Percentiles rank a stretch among this genome's conserved stretches.
phyloP scores from a whole-genome alignment of 768 basidiomycete species.

The Xanthoconium stramineum region DNA sequence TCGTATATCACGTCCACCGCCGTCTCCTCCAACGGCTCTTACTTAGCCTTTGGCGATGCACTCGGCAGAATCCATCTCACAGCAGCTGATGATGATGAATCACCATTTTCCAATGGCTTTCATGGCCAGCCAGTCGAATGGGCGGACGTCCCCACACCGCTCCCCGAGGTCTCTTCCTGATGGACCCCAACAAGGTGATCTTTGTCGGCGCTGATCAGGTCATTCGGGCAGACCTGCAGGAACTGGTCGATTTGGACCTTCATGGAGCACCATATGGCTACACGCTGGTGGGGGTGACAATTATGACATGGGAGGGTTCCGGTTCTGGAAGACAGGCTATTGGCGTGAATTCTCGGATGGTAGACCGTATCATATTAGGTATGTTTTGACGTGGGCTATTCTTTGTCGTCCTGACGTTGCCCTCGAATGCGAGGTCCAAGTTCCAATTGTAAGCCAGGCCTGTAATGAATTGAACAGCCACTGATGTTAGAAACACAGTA shows the following conservation, averaged over 20 bases:
- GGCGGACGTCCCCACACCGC: conserved; percentile 68
- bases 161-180: conserved; percentile 87
- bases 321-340: conserved; percentile 98
- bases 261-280: conserved; percentile 94
- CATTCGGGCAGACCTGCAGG: conserved; percentile 92
- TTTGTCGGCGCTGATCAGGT: conserved; percentile 99
- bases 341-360: conserved; percentile 88
- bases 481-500: conserved; percentile 49
- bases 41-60: conserved; percentile 88
- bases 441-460: conserved; percentile 79
- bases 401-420: conserved; percentile 6
- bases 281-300: conserved; percentile 96
- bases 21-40: conserved; percentile 83
- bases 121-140: conserved; percentile 84
- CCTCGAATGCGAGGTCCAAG: conserved; percentile 82
- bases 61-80: conserved; percentile 81
- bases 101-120: conserved; percentile 81
- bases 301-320: conserved; percentile 92
- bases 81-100: conserved; percentile 64
- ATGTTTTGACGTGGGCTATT: conserved; percentile 16
- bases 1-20: conserved; percentile 79
- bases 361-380: conserved; percentile 94
- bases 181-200: conserved; percentile 98
- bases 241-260: conserved; percentile 90
- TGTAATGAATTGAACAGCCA: background rate